Evolutionary conservation across 2,329 filamentous ascomycete species (phyloP).

Genomic region (Diplodia intermedia): DNA sequence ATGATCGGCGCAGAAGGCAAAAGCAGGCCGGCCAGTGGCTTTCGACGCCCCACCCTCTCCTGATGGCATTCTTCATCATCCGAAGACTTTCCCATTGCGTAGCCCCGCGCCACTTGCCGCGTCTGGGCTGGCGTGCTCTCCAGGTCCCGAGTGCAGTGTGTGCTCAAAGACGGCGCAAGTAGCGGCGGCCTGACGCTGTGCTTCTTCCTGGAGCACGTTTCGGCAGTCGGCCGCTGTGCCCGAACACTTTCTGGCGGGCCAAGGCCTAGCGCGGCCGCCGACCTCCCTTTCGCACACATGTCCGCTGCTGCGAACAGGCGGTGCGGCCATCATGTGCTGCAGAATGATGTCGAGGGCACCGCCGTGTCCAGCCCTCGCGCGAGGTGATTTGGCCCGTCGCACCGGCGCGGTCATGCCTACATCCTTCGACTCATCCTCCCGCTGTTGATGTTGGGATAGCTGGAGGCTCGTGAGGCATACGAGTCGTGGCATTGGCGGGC

Average conservation of each 20-base stretch:
- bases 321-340: constrained; percentile 10
- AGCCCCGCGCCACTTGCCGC: constrained; percentile 13
- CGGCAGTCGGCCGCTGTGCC: not conserved
- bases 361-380: not conserved
- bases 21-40: not conserved
- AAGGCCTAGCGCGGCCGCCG: not conserved
- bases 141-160: not conserved
- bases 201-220: not conserved
- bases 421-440: not conserved
- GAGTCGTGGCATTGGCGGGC: constrained; percentile 1
- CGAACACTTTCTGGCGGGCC: not conserved
- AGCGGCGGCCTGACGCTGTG: not conserved
- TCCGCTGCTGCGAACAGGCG: constrained; percentile 6
- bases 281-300: constrained; percentile 8
- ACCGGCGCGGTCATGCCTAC: constrained; percentile 3
- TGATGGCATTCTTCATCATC: constrained; percentile 18
- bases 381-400: constrained; percentile 9
- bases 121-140: not conserved
- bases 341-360: constrained; percentile 3
- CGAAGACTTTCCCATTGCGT: constrained; percentile 20
- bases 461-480: constrained; percentile 6
- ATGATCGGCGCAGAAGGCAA: constrained; percentile 11
- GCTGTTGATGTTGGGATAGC: not conserved
- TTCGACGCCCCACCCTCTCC: constrained; percentile 19
- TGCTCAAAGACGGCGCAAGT: not conserved